Conservation (phyloP, 139 green algal species). For the Chlamydomonas asymmetrica region DNA sequence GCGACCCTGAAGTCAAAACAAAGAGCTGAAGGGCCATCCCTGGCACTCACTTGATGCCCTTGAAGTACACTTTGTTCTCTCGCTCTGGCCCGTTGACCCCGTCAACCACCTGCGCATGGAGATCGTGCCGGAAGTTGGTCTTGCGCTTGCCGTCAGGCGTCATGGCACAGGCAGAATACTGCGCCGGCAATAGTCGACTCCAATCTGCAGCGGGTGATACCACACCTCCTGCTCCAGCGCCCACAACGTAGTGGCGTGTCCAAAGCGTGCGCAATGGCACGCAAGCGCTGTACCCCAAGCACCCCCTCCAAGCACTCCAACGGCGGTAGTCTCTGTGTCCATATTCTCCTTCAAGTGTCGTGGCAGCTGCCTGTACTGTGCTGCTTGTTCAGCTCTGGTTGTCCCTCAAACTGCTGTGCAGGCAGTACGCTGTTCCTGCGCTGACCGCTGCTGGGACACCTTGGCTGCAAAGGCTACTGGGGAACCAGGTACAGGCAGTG, state of each 20-base stretch:
- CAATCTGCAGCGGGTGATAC: not conserved
- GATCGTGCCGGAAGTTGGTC: too few relatives aligned
- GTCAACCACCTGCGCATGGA: too few relatives aligned
- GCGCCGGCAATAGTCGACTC: not conserved
- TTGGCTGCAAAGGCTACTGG: too few relatives aligned
- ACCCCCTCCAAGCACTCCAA: constrained; percentile 73
- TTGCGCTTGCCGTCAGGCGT: too few relatives aligned
- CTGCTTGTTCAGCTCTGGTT: too few relatives aligned
- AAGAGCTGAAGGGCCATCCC: constrained; percentile 36
- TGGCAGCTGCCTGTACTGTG: too few relatives aligned
- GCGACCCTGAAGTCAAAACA: constrained; percentile 25
- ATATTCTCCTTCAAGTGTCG: too few relatives aligned
- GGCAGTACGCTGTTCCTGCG: too few relatives aligned
- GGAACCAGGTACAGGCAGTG: too few relatives aligned
- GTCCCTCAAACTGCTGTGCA: too few relatives aligned
- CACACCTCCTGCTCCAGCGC: constrained; percentile 58
- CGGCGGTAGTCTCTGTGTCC: too few relatives aligned
- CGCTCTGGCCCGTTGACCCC: constrained; percentile 63
- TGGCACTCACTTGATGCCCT: constrained; percentile 55
- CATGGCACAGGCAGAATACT: constrained; percentile 48
- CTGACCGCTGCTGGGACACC: too few relatives aligned
- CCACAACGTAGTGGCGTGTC: constrained; percentile 72
- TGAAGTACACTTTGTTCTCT: constrained; percentile 67
- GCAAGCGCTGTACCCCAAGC: constrained; percentile 81
- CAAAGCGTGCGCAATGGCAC: constrained; percentile 61